Conservation (phyloP, 192 early-diverging fungal genomes). For the Umbelopsis ramanniana region DNA sequence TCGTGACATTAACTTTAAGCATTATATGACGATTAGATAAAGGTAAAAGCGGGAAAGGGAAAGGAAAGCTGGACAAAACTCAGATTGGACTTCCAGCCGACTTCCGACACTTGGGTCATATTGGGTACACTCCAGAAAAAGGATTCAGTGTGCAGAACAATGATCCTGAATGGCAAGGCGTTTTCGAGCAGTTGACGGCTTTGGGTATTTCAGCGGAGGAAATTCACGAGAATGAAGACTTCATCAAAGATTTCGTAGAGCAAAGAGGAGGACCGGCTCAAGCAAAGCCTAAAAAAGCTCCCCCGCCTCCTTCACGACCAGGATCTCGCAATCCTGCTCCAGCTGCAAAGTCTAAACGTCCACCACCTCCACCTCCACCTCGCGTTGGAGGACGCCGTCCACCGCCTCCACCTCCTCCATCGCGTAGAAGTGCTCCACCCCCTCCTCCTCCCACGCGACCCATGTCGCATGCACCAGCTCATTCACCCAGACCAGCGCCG, state of each 20-base stretch:
- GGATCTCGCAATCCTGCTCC: neutral
- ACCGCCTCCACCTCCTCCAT: slow-evolving; percentile 45
- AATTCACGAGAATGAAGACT: slow-evolving; percentile 66
- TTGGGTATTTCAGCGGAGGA: slow-evolving; percentile 67
- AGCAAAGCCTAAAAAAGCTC: slow-evolving; percentile 35
- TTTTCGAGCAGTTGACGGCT: slow-evolving; percentile 71
- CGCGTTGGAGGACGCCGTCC: slow-evolving; percentile 28
- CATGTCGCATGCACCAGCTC: neutral
- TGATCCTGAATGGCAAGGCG: slow-evolving; percentile 69
- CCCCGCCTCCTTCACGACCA: slow-evolving; percentile 38
- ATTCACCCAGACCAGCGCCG: neutral
- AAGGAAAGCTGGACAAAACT: slow-evolving; percentile 63
- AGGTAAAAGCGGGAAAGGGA: slow-evolving; percentile 47
- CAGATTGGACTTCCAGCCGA: slow-evolving; percentile 61
- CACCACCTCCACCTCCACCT: slow-evolving; percentile 48
- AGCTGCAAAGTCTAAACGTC: slow-evolving; percentile 33
- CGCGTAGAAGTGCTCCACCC: slow-evolving; percentile 20
- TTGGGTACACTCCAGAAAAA: slow-evolving; percentile 61
- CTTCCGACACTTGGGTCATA: slow-evolving; percentile 65
- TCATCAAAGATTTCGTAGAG: slow-evolving; percentile 72
- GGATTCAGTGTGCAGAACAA: slow-evolving; percentile 71
- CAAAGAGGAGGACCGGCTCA: slow-evolving; percentile 62
- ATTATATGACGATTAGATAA: neutral
- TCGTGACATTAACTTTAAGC: slow-evolving; percentile 11
- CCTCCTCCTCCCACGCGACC: slow-evolving; percentile 31